Evolutionary conservation across 768 basidiomycete genomes (phyloP), one percentile per base, ranked within the genome.

Genomic region (Suillus occidentalis): DNA sequence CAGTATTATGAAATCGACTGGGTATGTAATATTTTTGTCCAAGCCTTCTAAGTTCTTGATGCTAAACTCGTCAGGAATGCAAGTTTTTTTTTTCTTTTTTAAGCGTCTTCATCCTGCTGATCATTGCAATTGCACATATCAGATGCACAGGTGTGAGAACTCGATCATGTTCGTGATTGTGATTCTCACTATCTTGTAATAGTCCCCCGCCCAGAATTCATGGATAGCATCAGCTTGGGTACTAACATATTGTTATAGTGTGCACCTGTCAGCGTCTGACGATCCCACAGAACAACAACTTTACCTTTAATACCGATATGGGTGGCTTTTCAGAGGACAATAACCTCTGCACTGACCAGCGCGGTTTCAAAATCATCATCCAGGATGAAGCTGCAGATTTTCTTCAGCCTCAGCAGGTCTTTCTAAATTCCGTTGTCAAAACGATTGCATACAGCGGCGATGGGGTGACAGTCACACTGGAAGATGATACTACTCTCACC

Each of bases 191-290:
- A 63, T 81, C 81, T 69, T 81, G 78, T 77, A 85, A 80, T 45
- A 89, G 69, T 80, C 85, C 4, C 89, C 89, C 1, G 87, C 87
- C 39, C 81, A 88, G 71, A 85, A 84, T 0, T 89, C 88, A 0
- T 84, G 84, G 79, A 76, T 89, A 25, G 86, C 87, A 20, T 82
- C 86, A 6, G 81, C 87, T 25, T 86, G 86, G 87, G 89, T 87
- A 73, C 58, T 77, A 50, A 2, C 4, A 31, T 25, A 3, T 13
- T 37, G 61, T 36, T 16, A 31, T 14, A 47, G 50, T 39, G 31
- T 40, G 12, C 52, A 45, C n/a, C 16, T 18, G 10, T 10, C 28
- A 52, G 49, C 20, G 20, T 58, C 71, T 70, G 50, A 49, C n/a
- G 7, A 31, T 10, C 61, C n/a, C 52, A 16, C 52, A 88, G 87